A percentile compares a stretch with the other conserved stretches of the same genome.
Evolutionary conservation across 805 yeast genomes (phyloP).

Genomic region (Kazachstania martiniae): DNA sequence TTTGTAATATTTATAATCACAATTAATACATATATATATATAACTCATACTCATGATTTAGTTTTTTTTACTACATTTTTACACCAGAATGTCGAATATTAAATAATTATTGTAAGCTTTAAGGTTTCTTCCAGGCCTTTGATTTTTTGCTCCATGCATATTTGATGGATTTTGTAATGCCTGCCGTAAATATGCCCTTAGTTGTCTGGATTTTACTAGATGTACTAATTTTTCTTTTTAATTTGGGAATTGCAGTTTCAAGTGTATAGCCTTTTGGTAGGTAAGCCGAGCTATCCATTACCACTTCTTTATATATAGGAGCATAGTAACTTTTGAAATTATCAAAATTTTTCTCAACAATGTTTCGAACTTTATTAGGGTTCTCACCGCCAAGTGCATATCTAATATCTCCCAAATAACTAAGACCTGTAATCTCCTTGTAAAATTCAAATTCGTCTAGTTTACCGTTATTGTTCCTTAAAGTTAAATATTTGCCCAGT

Average conservation of each 20-base stretch:
- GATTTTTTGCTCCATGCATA: constrained; percentile 66
- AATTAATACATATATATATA: background rate
- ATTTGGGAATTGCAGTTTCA: constrained; percentile 27
- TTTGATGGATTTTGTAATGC: constrained; percentile 52
- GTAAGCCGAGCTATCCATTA: constrained; percentile 24
- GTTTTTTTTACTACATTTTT: too few species aligned
- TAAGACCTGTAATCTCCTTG: constrained; percentile 64
- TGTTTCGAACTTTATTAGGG: constrained; percentile 78
- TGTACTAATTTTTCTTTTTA: constrained; percentile 46
- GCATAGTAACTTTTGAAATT: constrained; percentile 62
- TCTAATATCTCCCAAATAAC: constrained; percentile 87
- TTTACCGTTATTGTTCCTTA: constrained; percentile 25
- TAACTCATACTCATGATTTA: background rate
- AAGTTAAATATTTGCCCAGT: constrained; percentile 32
- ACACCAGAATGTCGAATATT: too few species aligned
- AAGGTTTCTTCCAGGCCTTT: constrained; percentile 24
- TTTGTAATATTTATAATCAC: too few species aligned
- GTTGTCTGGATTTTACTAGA: constrained; percentile 69
- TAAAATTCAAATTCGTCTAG: constrained; percentile 60
- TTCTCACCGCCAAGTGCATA: constrained; percentile 83
- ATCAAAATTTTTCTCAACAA: constrained; percentile 64
- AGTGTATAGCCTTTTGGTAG: constrained; percentile 32
- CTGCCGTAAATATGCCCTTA: constrained; percentile 86
- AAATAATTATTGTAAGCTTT: background rate
- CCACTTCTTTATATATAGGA: constrained; percentile 40